Evolutionary conservation across 2,329 filamentous ascomycete species (phyloP), one percentile per base, ranked within the genome.

Genomic region (Daldinia sp.): DNA sequence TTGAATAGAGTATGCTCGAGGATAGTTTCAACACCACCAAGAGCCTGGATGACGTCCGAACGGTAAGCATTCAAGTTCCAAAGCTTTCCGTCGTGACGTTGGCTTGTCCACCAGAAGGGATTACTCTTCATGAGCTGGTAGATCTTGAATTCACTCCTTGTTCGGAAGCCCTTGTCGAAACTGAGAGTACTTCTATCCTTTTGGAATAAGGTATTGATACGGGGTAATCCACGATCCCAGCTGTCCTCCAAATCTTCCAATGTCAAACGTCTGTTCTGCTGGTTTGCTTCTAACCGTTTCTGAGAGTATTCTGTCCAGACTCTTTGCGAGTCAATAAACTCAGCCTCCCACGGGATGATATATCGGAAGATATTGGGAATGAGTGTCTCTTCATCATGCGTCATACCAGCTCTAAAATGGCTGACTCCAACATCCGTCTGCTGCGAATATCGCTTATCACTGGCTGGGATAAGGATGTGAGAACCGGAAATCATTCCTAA

Each of bases 291-390:
- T 68, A 96, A 85, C 47, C 95, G 90, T 83, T 99, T 99, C 80
- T 99, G 95, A 0, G 94, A 97, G 75, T 99, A 99, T 73, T 99
- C 95, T 23, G 95, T 98, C 95, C 95, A 99, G 1, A 99, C 95
- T 71, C 96, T 90, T 77, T 99, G 96, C 3, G 95, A 99, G 76
- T 99, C 96, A 70, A 98, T 96, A 78, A 99, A 99, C 76, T 99
- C 95, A 1, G 94, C 92, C 77, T 99, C 95, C 95, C 95, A 99
- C 0, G 95, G 94, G 68, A 98, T 97, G 75, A 99, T 98, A 79
- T 99, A 99, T 63, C 95, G 89, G 88, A 98, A 98, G 72, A 99
- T 99, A 76, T 99, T 98, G 8, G 95, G 95, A 62, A 99, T 99
- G 54, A 99, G 81, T 0, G 95, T 98, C 78, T 99, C 95, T 76